These are phyloP conservation scores for Amanita muscaria DNA, from an alignment of 768 basidiomycete species.

Conservation along the genomic window DNA sequence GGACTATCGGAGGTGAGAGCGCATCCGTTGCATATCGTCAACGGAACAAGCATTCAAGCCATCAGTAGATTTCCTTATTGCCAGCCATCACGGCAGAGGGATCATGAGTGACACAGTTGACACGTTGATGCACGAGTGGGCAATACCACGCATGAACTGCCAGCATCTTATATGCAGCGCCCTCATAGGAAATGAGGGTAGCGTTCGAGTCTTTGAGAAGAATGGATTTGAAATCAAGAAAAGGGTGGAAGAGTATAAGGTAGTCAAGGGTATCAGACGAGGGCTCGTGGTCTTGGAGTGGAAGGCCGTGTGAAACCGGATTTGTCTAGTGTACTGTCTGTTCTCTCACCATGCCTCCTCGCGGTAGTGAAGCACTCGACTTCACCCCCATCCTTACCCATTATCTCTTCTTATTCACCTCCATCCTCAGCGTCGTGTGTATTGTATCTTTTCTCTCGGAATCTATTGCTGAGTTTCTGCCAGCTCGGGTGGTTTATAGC, in stretches of 20 bases:
- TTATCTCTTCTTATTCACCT: constrained; percentile 86
- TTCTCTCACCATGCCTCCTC: constrained; percentile 37
- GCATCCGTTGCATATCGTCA: neutral
- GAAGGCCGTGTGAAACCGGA: neutral
- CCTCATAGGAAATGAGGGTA: constrained; percentile 48
- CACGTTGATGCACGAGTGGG: constrained; percentile 50
- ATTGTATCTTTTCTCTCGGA: constrained; percentile 9
- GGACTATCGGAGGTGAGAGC: constrained; percentile 21
- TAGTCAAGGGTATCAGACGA: constrained; percentile 28
- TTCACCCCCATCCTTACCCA: constrained; percentile 86
- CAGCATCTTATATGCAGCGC: constrained; percentile 35
- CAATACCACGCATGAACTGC: constrained; percentile 54
- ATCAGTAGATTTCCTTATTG: constrained; percentile 17
- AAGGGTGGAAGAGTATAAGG: constrained; percentile 29
- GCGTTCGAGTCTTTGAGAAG: constrained; percentile 59
- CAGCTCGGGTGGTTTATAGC: constrained; percentile 70
- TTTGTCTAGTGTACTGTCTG: constrained; percentile 5
- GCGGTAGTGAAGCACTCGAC: constrained; percentile 62
- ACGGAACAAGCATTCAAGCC: neutral
- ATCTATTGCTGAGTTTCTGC: constrained; percentile 12
- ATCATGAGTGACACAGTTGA: constrained; percentile 65
- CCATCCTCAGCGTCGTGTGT: constrained; percentile 70
- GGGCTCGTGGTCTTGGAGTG: constrained; percentile 29
- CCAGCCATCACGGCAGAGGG: constrained; percentile 20
- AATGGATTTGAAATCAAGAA: constrained; percentile 42